Percentiles rank a stretch among this genome's conserved stretches.
Conservation (phyloP, 2,329 filamentous ascomycete genomes). For the Verticillium zaregamsianum region DNA sequence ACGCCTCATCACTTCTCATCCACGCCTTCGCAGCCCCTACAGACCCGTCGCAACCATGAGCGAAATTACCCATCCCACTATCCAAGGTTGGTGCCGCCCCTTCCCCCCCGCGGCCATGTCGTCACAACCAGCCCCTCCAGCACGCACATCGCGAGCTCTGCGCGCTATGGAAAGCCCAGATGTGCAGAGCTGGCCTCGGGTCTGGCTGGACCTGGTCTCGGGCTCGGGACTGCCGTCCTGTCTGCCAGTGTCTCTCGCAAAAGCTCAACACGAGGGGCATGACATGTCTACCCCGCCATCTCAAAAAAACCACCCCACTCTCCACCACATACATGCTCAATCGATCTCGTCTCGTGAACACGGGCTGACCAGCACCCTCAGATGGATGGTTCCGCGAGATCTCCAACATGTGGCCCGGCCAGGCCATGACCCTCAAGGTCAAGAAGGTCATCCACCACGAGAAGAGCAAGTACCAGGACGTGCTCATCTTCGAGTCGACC, state of each 20-base stretch:
- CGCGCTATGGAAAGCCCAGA: background rate
- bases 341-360: background rate
- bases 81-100: constrained; percentile 45
- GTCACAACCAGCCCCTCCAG: background rate
- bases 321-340: background rate
- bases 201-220: no score
- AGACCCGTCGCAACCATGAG: constrained; percentile 35
- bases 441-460: constrained; percentile 98
- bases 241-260: no score
- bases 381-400: constrained; percentile 99
- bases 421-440: constrained; percentile 98
- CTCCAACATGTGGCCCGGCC: constrained; percentile 97
- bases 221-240: no score
- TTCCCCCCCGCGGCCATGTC: background rate
- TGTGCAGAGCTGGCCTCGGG: no score
- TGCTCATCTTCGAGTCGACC: constrained; percentile 97
- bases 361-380: constrained; percentile 29
- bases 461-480: constrained; percentile 98
- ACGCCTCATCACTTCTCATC: background rate
- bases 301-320: no score
- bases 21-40: background rate
- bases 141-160: background rate
- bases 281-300: no score
- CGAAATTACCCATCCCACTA: constrained; percentile 53
- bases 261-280: no score